Conservation (phyloP, 2,329 filamentous ascomycete species). For the Aspergillus tanneri region DNA sequence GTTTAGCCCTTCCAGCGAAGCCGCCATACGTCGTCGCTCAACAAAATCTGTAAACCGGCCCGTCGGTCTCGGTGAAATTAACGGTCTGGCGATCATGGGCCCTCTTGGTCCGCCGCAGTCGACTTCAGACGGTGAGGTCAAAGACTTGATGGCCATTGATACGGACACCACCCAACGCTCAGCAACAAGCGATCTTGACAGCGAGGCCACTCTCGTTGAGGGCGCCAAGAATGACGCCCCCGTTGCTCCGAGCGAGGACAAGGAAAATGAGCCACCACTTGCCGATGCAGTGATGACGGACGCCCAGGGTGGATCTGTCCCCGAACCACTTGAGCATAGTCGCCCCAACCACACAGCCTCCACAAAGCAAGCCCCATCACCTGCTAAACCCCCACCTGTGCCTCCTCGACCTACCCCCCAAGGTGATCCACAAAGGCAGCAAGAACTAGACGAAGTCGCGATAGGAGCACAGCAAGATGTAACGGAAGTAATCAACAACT, state of each 20-base stretch:
- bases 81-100: constrained; percentile 47
- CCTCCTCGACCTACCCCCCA: constrained; percentile 52
- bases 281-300: constrained; percentile 23
- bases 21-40: constrained; percentile 50
- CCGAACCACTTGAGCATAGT: constrained; percentile 10
- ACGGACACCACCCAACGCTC: constrained; percentile 24
- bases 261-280: constrained; percentile 39
- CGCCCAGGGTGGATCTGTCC: constrained; percentile 19
- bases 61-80: constrained; percentile 43
- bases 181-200: constrained; percentile 30
- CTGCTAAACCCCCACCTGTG: constrained; percentile 57
- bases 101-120: constrained; percentile 44
- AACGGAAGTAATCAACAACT: constrained; percentile 90
- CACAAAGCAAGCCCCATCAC: constrained; percentile 31
- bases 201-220: constrained; percentile 40
- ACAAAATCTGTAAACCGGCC: constrained; percentile 37
- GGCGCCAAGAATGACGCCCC: constrained; percentile 23
- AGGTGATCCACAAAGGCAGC: constrained; percentile 34
- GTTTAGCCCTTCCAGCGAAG: constrained; percentile 58
- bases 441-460: constrained; percentile 51
- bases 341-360: constrained; percentile 9
- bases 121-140: constrained; percentile 15
- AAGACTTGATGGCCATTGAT: constrained; percentile 21
- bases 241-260: constrained; percentile 31
- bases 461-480: constrained; percentile 84